Percentiles rank a stretch among this genome's conserved stretches.
Conservation (phyloP, 1,284 basidiomycete species). For the Mycena sp. region DNA sequence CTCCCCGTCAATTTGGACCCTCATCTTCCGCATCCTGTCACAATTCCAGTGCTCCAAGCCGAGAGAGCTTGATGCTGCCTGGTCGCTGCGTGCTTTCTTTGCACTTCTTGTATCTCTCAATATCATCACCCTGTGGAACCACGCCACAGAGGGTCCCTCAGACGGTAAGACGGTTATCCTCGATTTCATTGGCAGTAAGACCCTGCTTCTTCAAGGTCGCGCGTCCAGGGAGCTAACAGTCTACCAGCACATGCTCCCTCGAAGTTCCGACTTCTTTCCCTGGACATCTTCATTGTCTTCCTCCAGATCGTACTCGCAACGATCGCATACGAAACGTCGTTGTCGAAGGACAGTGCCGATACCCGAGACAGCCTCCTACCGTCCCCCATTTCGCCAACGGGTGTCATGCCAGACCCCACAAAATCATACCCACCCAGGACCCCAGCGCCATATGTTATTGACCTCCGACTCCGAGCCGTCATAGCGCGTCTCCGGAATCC, state of each 20-base stretch:
- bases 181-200: slow-evolving; percentile 77
- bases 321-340: slow-evolving; percentile 71
- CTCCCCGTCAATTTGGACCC: slow-evolving; percentile 69
- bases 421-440: slow-evolving; percentile 4
- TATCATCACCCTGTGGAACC: slow-evolving; percentile 65
- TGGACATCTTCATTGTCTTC: slow-evolving; percentile 72
- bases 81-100: slow-evolving; percentile 73
- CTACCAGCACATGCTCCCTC: slow-evolving; percentile 65
- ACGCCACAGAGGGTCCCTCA: slow-evolving; percentile 58
- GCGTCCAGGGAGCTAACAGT: slow-evolving; percentile 22
- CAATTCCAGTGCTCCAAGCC: slow-evolving; percentile 75
- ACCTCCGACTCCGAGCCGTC: slow-evolving; percentile 64
- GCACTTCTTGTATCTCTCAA: slow-evolving; percentile 67
- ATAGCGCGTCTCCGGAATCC: slow-evolving; percentile 64
- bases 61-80: slow-evolving; percentile 65
- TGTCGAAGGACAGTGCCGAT: slow-evolving; percentile 43
- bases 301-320: slow-evolving; percentile 71
- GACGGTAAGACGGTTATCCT: slow-evolving; percentile 70
- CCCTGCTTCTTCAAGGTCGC: not conserved
- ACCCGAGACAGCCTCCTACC: slow-evolving; percentile 46
- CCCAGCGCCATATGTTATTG: slow-evolving; percentile 59
- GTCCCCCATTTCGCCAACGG: slow-evolving; percentile 35
- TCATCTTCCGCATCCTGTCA: slow-evolving; percentile 61
- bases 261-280: slow-evolving; percentile 65
- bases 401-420: slow-evolving; percentile 30